These are phyloP conservation scores for Fusarium newnesense DNA, from an alignment of 2,329 filamentous ascomycete species.

Conservation along the genomic window DNA sequence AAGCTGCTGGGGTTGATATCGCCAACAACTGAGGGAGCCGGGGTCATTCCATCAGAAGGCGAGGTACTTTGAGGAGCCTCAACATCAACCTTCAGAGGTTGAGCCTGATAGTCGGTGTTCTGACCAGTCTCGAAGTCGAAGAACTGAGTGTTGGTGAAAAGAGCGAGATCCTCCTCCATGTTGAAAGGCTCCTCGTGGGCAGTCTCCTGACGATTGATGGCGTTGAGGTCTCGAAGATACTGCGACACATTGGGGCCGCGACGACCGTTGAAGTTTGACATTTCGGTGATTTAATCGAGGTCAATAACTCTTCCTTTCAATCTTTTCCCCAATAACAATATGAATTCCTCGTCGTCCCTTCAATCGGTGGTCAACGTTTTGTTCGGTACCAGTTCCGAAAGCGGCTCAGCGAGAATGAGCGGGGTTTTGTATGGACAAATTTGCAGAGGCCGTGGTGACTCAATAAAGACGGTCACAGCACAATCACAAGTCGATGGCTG, in stretches of 20 bases:
- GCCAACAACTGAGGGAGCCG: conserved; percentile 55
- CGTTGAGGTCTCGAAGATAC: conserved; percentile 88
- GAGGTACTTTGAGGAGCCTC: conserved; percentile 48
- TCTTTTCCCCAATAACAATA: not conserved
- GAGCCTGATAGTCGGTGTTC: conserved; percentile 66
- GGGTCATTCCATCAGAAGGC: conserved; percentile 52
- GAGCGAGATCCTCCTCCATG: conserved; percentile 76
- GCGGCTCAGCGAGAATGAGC: conserved; percentile 31
- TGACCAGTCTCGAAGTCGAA: conserved; percentile 79
- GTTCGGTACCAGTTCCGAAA: conserved; percentile 10
- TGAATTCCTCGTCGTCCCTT: conserved; percentile 19
- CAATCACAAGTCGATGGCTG: conserved; percentile 5
- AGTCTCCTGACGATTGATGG: conserved; percentile 69
- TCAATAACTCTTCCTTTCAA: not conserved
- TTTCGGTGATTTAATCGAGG: conserved; percentile 48
- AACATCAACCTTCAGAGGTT: conserved; percentile 56
- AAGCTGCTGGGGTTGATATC: conserved; percentile 56
- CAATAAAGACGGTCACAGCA: conserved; percentile 5
- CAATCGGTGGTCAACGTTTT: conserved; percentile 8
- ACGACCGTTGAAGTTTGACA: conserved; percentile 81
- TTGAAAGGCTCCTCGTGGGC: conserved; percentile 68
- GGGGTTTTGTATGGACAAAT: conserved; percentile 44
- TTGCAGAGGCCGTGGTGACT: conserved; percentile 28
- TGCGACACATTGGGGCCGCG: conserved; percentile 88
- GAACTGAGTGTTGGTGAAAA: conserved; percentile 86